Evolutionary conservation across 148 eudicot genomes (phyloP).

Genomic region (Heliosperma pusillum): DNA sequence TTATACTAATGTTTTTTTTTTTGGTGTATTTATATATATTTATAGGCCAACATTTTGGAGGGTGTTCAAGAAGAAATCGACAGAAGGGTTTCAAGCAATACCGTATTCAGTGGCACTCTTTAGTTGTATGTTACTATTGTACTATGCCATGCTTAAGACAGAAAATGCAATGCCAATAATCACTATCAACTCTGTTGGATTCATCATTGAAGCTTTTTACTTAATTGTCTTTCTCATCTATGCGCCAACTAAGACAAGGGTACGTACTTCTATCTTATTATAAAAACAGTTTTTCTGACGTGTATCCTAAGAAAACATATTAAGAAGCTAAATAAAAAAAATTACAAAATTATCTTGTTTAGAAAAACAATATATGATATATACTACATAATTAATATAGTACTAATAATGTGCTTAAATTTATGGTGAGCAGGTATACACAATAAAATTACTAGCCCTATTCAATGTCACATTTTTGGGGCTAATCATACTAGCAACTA

Average conservation of each 20-base stretch:
- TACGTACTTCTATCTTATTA: too few relatives aligned
- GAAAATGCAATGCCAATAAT: constrained; percentile 41
- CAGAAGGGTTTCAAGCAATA: constrained; percentile 69
- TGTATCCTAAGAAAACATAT: too few relatives aligned
- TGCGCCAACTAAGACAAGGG: constrained; percentile 64
- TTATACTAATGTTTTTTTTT: not conserved
- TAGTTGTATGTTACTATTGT: constrained; percentile 64
- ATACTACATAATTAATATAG: too few relatives aligned
- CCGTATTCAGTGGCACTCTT: constrained; percentile 74
- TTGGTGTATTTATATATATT: not conserved
- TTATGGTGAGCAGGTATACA: constrained; percentile 29
- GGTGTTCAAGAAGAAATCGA: constrained; percentile 68
- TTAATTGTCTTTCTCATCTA: constrained; percentile 54
- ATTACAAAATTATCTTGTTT: too few relatives aligned
- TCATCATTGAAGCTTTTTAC: constrained; percentile 43
- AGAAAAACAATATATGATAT: too few relatives aligned
- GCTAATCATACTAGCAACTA: constrained; percentile 34
- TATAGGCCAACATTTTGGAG: constrained; percentile 71
- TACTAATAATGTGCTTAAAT: not conserved
- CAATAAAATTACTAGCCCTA: constrained; percentile 42
- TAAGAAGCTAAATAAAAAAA: too few relatives aligned
- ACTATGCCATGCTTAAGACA: constrained; percentile 57
- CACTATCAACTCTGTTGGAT: constrained; percentile 65
- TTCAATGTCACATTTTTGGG: constrained; percentile 46
- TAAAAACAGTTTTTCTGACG: too few relatives aligned